phyloP scores from a whole-genome alignment of 2,329 filamentous ascomycete genomes.

The Xylariaceae sp. region DNA sequence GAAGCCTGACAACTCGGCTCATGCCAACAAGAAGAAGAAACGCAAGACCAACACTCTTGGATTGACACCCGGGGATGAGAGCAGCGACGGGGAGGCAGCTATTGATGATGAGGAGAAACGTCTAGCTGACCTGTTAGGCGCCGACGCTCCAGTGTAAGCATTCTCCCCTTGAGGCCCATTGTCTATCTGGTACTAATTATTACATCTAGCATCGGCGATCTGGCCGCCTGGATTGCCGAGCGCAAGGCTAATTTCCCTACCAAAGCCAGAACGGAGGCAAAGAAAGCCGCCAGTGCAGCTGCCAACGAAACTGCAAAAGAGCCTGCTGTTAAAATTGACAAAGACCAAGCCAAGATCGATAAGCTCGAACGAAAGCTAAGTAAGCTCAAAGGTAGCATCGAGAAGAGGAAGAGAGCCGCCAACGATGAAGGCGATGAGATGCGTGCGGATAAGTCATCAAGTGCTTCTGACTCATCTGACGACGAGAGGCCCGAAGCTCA shows the following conservation, averaged over 20 bases:
- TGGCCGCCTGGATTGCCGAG: conserved; percentile 78
- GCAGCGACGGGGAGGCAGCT: conserved; percentile 60
- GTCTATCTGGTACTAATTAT: conserved; percentile 9
- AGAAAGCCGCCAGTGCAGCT: conserved; percentile 53
- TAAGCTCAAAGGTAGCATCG: conserved; percentile 66
- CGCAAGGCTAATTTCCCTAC: conserved; percentile 80
- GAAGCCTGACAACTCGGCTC: conserved; percentile 50
- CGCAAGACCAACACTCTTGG: conserved; percentile 70
- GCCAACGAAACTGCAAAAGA: conserved; percentile 40
- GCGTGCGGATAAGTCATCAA: conserved; percentile 43
- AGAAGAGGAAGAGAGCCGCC: conserved; percentile 65
- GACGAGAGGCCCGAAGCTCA: conserved; percentile 59
- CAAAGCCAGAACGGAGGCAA: conserved; percentile 64
- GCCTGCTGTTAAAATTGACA: conserved; percentile 50
- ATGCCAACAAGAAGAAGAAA: conserved; percentile 62
- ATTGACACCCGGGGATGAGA: conserved; percentile 61
- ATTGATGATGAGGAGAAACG: conserved; percentile 68
- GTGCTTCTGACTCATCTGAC: conserved; percentile 49
- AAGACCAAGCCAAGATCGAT: conserved; percentile 44
- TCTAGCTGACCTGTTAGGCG: conserved; percentile 53
- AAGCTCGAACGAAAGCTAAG: conserved; percentile 63
- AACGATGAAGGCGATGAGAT: conserved; percentile 67
- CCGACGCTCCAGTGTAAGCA: conserved; percentile 55
- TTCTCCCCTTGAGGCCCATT: not conserved
- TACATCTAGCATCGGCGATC: conserved; percentile 57